Base-by-base conservation (phyloP, 768 basidiomycete genomes). In the Lanmaoa pseudosensibilis region DNA sequence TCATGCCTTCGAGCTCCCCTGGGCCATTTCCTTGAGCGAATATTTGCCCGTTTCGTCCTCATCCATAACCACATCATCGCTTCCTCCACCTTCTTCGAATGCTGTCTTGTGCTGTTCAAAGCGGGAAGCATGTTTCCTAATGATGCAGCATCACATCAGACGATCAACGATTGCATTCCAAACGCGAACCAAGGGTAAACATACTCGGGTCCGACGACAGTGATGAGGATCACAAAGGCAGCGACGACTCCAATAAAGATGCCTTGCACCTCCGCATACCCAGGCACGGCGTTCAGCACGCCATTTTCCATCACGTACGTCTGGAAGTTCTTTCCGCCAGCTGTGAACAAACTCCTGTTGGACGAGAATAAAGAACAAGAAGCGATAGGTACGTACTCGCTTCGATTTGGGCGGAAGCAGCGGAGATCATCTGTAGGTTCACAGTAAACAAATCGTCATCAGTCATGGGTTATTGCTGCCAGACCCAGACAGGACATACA, bases 201-300 rank as follows among this genome's bases (percentile, higher is more conserved):
- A 55, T 61, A 87, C 86, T 87, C 86, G 1, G 90, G 87, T 4
- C 94, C 94, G 54, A 96, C 70, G 59, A 92, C 74, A 13, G 87
- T 87, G 64, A 91, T 79, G 66, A 92, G 30, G 44, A 96, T 72
- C 41, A 92, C 83, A 60, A 88, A 95, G 0, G 83, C 86, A 2
- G 90, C 79, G 19, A 97, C 88, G 25, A 81, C 79, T 9, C 94
- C 94, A 45, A 97, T 87, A 37, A 98, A 78, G 65, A 98, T 94
- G 39, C 90, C 91, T 75, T 92, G 90, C 5, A 91, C 90, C 23
- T 66, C 85, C 3, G 86, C 88, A 60, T 90, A 91, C 65, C 90
- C 83, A 2, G 86, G 78, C 0, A 85, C 82, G 23, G 64, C 59
- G 3, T 69, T 75, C 0, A 66, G 63, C 6, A 66, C 62, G 2